Evolutionary conservation across 495 filamentous ascomycete species (phyloP).

Genomic region (Penicillium turbatum): DNA sequence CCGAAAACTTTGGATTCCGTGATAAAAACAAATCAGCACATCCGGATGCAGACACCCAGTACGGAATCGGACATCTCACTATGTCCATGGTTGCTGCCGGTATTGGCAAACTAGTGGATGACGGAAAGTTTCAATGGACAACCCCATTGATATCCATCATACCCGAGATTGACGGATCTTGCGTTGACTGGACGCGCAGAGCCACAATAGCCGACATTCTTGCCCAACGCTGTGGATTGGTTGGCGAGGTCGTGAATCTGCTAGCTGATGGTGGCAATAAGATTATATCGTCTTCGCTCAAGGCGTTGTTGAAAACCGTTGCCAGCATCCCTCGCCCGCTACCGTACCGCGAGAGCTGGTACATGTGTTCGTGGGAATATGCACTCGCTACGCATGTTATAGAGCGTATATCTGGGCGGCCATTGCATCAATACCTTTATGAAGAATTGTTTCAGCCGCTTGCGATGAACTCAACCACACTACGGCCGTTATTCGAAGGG

Average conservation of each 20-base stretch:
- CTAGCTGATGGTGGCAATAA: not conserved
- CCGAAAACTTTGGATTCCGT: not conserved
- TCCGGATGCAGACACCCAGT: not conserved
- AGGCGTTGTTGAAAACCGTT: not conserved
- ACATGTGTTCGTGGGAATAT: not conserved
- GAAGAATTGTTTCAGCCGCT: conserved; percentile 1
- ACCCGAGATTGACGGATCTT: not conserved
- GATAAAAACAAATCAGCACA: not conserved
- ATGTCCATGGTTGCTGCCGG: conserved; percentile 1
- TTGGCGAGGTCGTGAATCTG: not conserved
- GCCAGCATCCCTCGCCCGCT: not conserved
- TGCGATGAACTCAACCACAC: not conserved
- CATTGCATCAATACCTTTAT: conserved; percentile 1
- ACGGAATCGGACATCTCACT: not conserved
- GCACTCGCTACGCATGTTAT: not conserved
- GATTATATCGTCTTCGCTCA: not conserved
- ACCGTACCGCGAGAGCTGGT: not conserved
- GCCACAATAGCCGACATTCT: not conserved
- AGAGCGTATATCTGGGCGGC: not conserved
- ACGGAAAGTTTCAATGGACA: not conserved
- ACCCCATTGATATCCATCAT: not conserved
- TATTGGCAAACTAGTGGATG: not conserved
- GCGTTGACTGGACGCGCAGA: not conserved
- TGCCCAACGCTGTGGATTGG: not conserved
- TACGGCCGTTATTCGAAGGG: not conserved